A percentile compares a stretch with the other conserved stretches of the same genome.
Evolutionary conservation across 352 stramenopile genomes (phyloP).

Genomic region (Pythium rishiriense): DNA sequence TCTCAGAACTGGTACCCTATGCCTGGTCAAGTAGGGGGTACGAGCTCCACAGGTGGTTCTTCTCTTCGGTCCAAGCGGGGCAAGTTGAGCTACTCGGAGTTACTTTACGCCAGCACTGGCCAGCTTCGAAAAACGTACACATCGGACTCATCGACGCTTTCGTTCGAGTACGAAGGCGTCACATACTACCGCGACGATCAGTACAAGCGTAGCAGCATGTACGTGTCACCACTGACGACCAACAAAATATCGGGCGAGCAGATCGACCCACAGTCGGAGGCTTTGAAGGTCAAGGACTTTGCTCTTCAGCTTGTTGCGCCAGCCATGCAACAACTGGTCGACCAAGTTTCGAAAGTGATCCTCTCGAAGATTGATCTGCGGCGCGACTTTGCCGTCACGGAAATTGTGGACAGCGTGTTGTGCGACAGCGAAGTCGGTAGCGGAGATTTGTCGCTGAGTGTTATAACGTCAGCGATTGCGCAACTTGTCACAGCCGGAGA

Average conservation of each 20-base stretch:
- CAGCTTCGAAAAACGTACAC: constrained; percentile 85
- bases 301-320: constrained; percentile 20
- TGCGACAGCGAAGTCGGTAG: constrained; percentile 2
- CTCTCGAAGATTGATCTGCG: constrained; percentile 63
- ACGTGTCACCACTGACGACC: constrained; percentile 48
- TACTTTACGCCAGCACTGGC: constrained; percentile 78
- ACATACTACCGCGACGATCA: constrained; percentile 76
- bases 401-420: constrained; percentile 59
- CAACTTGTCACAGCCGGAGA: constrained; percentile 51
- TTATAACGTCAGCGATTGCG: constrained; percentile 58
- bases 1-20: constrained; percentile 65
- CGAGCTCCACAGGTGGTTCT: constrained; percentile 11
- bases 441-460: constrained; percentile 37
- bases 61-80: constrained; percentile 39
- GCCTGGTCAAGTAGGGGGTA: constrained; percentile 40
- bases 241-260: constrained; percentile 30
- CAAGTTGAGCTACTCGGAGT: constrained; percentile 82
- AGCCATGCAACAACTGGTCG: constrained; percentile 26
- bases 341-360: constrained; percentile 51
- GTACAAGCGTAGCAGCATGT: constrained; percentile 84
- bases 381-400: constrained; percentile 48
- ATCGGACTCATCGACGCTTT: constrained; percentile 68
- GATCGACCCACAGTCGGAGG: constrained; percentile 18
- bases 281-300: constrained; percentile 13
- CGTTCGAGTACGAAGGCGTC: constrained; percentile 72